Evolutionary conservation across 495 filamentous ascomycete genomes (phyloP).

Genomic region (Lophiotrema nucula): DNA sequence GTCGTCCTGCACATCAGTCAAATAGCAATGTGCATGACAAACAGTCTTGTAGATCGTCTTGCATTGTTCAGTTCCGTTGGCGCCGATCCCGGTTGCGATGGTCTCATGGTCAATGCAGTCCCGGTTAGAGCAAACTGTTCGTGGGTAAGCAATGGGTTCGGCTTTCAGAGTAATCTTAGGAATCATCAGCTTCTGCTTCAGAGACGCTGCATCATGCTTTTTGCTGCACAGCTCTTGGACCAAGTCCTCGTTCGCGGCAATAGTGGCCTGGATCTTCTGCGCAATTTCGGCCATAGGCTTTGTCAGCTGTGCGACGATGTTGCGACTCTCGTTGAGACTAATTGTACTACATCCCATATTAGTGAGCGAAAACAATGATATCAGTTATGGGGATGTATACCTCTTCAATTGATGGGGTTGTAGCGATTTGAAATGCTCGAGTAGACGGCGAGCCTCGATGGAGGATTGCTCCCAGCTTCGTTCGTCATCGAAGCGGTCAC

Average conservation of each 20-base stretch:
- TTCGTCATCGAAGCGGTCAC: constrained; percentile 38
- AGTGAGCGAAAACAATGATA: no score
- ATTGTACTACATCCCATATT: no score
- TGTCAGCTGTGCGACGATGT: constrained; percentile 41
- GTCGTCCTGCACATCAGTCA: no score
- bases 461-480: constrained; percentile 42
- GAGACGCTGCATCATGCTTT: neutral
- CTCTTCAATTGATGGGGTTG: constrained; percentile 40
- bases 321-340: constrained; percentile 43
- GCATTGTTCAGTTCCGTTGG: no score
- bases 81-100: no score
- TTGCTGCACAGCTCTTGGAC: neutral
- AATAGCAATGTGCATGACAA: no score
- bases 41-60: no score
- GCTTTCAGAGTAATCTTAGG: neutral
- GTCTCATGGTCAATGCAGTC: no score
- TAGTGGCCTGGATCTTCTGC: constrained; percentile 34
- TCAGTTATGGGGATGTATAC: no score
- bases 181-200: neutral
- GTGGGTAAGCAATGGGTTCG: no score
- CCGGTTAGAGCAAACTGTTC: no score
- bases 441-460: neutral
- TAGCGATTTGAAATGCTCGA: constrained; percentile 28
- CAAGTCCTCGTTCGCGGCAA: neutral
- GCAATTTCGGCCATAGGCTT: constrained; percentile 44